These are phyloP conservation scores for Penicillium parvum DNA, from an alignment of 495 filamentous ascomycete species.

Conservation along the genomic window DNA sequence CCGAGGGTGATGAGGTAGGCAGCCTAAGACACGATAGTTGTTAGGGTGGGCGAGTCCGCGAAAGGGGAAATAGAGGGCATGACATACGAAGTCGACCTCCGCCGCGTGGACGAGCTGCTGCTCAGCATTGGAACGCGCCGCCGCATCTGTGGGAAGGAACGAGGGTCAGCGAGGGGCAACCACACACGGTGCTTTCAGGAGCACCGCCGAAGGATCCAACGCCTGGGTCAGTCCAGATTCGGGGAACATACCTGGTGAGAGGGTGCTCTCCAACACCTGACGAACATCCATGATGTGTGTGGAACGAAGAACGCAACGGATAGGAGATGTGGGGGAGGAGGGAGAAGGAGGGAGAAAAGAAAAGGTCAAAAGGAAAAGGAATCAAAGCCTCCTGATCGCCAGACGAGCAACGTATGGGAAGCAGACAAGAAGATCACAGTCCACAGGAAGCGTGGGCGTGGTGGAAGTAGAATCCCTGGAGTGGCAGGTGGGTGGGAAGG, in stretches of 20 bases:
- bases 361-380: conserved; percentile 20
- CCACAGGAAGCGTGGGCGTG: conserved; percentile 18
- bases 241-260: conserved; percentile 71
- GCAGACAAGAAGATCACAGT: conserved; percentile 17
- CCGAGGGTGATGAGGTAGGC: conserved; percentile 87
- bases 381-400: conserved; percentile 10
- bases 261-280: conserved; percentile 85
- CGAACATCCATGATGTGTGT: conserved; percentile 65
- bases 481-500: conserved; percentile 23
- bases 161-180: conserved; percentile 17
- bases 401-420: conserved; percentile 8
- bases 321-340: conserved; percentile 26
- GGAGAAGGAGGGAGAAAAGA: conserved; percentile 18
- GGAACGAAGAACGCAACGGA: conserved; percentile 20
- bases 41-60: too few relatives aligned
- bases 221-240: conserved; percentile 7
- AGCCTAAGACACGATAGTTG: conserved; percentile 53
- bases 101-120: conserved; percentile 89
- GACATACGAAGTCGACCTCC: conserved; percentile 88
- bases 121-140: conserved; percentile 83
- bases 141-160: conserved; percentile 63
- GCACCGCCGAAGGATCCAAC: conserved; percentile 16
- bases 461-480: conserved; percentile 20
- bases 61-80: conserved; percentile 12
- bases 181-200: background rate